Evolutionary conservation across 2,329 filamentous ascomycete species (phyloP).

Genomic region (Aspergillus ochraceus): DNA sequence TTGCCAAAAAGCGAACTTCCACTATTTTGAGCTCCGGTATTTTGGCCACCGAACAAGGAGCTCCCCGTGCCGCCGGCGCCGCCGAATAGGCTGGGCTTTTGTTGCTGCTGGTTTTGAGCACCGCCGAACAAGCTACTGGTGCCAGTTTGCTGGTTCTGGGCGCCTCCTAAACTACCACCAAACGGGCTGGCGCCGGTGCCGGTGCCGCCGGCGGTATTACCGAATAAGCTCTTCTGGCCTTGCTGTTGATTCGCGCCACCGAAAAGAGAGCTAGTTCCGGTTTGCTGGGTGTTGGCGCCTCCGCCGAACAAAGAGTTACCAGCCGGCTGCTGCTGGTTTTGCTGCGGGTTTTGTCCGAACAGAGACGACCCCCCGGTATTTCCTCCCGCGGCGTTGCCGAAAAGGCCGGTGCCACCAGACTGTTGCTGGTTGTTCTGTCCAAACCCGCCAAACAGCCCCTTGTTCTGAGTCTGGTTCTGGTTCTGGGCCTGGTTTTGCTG

Average conservation of each 20-base stretch:
- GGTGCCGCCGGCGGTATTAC: conserved; percentile 40
- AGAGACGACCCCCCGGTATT: conserved; percentile 27
- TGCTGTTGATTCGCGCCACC: conserved; percentile 35
- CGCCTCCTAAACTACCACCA: conserved; percentile 43
- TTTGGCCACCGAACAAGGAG: conserved; percentile 48
- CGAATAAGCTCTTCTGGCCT: conserved; percentile 38
- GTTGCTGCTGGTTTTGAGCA: conserved; percentile 51
- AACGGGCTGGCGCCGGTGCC: conserved; percentile 28
- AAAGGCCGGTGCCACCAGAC: conserved; percentile 45
- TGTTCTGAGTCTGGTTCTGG: conserved; percentile 37
- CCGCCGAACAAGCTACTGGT: conserved; percentile 45
- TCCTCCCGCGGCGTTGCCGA: conserved; percentile 23
- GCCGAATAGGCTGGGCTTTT: conserved; percentile 59
- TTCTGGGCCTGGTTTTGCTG: conserved; percentile 37
- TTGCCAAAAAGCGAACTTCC: conserved; percentile 61
- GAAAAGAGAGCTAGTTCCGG: conserved; percentile 35
- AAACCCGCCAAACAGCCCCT: conserved; percentile 40
- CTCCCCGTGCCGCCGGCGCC: conserved; percentile 43
- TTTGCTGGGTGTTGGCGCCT: conserved; percentile 30
- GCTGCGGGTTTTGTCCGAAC: conserved; percentile 42
- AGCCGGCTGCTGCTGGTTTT: conserved; percentile 33
- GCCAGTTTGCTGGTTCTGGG: conserved; percentile 43
- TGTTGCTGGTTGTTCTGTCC: conserved; percentile 44
- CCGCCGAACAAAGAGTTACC: conserved; percentile 45
- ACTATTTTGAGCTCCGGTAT: conserved; percentile 24